A percentile compares a stretch with the other conserved stretches of the same genome.
Evolutionary conservation across 2,329 filamentous ascomycete species (phyloP).

Genomic region (Coniochaeta ligniaria): DNA sequence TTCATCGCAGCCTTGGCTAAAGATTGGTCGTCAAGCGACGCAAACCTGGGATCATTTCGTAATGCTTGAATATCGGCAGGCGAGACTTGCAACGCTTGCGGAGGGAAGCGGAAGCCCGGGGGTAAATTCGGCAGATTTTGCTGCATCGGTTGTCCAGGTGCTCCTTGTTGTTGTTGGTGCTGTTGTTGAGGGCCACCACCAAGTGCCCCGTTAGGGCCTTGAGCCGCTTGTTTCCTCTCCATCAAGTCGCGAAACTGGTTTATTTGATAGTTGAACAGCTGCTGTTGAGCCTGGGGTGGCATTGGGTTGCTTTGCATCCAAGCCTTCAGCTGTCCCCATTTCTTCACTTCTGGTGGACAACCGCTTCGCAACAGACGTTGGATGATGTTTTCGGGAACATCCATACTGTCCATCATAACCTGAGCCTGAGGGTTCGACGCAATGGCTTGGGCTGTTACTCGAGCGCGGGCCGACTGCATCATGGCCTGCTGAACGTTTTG

Average conservation of each 20-base stretch:
- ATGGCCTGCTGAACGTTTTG: constrained; percentile 6
- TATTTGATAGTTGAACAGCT: constrained; percentile 27
- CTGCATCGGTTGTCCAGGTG: constrained; percentile 6
- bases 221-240: constrained; percentile 10
- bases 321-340: constrained; percentile 38
- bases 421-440: constrained; percentile 22
- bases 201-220: constrained; percentile 17
- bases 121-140: not conserved
- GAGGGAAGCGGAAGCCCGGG: not conserved
- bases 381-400: constrained; percentile 31
- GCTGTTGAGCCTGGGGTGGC: constrained; percentile 20
- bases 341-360: constrained; percentile 36
- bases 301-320: constrained; percentile 32
- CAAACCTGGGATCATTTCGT: not conserved
- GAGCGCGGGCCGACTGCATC: constrained; percentile 3
- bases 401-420: constrained; percentile 39
- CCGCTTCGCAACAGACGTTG: constrained; percentile 17
- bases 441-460: constrained; percentile 6
- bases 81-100: not conserved
- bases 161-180: constrained; percentile 6
- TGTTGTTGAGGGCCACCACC: constrained; percentile 3
- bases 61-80: not conserved
- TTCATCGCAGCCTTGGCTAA: not conserved
- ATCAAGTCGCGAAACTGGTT: constrained; percentile 27
- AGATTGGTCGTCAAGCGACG: not conserved